Evolutionary conservation across 306 rosid species (phyloP).

Genomic region (Heteromeles arbutifolia): DNA sequence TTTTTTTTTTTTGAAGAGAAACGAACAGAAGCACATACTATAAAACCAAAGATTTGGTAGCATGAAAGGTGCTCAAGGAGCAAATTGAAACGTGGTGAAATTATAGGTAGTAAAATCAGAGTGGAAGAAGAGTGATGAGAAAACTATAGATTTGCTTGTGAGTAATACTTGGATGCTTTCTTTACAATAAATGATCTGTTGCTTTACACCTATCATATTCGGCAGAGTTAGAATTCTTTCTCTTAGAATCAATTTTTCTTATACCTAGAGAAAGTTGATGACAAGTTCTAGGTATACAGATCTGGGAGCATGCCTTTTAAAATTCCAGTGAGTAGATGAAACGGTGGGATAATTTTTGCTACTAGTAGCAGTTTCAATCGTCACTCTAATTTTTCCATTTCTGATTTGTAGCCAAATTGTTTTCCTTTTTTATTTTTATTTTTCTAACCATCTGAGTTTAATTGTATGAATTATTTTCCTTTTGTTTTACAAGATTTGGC

Average conservation of each 20-base stretch:
- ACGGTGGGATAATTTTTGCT: background rate
- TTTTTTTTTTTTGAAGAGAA: no score
- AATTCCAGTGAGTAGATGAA: background rate
- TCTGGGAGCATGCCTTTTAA: background rate
- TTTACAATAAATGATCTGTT: no score
- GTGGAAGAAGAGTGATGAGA: background rate
- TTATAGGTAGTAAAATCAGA: background rate
- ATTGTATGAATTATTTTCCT: background rate
- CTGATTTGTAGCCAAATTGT: background rate
- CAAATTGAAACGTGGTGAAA: background rate
- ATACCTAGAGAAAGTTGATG: background rate
- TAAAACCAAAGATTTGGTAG: background rate
- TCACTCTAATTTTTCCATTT: background rate
- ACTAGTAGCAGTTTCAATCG: background rate
- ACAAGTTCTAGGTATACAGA: background rate
- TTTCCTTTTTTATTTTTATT: no score
- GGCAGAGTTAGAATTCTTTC: no score
- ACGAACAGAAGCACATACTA: background rate
- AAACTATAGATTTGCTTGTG: background rate
- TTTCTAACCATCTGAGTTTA: background rate
- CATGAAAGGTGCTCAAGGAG: background rate
- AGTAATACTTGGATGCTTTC: no score
- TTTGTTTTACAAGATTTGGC: background rate
- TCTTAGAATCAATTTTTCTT: no score
- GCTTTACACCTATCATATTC: no score